phyloP scores from a whole-genome alignment of 2,329 filamentous ascomycete species.

The Fusarium lateritium region DNA sequence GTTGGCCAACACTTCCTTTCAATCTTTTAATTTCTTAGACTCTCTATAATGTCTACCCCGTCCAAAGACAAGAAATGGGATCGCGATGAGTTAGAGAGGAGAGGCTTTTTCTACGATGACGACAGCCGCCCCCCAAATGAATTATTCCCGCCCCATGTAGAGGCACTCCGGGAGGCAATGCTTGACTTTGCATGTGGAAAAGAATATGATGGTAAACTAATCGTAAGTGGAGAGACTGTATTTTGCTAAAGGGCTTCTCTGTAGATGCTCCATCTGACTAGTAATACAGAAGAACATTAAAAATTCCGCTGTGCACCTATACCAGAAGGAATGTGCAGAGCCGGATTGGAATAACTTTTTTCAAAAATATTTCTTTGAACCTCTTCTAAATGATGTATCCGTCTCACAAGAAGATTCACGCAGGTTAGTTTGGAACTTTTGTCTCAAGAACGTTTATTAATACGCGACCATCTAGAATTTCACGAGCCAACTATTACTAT shows the following conservation, averaged over 20 bases:
- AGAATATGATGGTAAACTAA: not conserved
- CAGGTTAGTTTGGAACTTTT: not conserved
- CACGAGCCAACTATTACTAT: not conserved
- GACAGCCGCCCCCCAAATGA: not conserved
- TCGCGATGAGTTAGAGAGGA: not conserved
- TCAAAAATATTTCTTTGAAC: not conserved
- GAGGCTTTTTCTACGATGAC: constrained; percentile 1
- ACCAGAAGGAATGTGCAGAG: not conserved
- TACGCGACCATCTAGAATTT: rapidly evolving
- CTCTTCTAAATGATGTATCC: rapidly evolving
- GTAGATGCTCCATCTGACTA: too few relatives aligned
- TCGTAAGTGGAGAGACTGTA: not conserved
- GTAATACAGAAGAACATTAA: too few relatives aligned
- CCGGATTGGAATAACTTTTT: rapidly evolving
- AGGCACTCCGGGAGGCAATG: not conserved
- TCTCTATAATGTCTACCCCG: rapidly evolving
- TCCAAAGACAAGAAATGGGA: not conserved
- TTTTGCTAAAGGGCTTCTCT: not conserved
- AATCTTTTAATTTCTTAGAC: too few relatives aligned
- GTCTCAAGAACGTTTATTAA: rapidly evolving
- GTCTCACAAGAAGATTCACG: rapidly evolving
- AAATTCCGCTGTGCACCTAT: too few relatives aligned
- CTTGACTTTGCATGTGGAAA: not conserved
- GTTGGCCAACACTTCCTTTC: rapidly evolving
- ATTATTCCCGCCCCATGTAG: not conserved